phyloP scores from a whole-genome alignment of 352 stramenopile species.

The Aphanomyces cochlioides region DNA sequence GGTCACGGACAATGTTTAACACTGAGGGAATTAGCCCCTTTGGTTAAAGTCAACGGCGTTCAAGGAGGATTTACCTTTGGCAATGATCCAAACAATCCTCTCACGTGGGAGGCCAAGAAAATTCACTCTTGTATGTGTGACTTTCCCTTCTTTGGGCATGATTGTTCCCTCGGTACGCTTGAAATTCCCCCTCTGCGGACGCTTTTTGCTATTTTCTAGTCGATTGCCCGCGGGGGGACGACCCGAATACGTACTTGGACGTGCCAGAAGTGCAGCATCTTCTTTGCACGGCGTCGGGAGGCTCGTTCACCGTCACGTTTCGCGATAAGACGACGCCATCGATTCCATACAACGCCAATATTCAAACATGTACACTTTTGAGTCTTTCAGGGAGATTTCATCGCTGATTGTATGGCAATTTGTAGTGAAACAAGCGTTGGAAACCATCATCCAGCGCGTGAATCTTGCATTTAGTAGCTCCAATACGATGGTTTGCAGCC shows the following conservation, averaged over 20 bases:
- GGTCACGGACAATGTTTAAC: constrained; percentile 73
- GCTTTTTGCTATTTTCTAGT: constrained; percentile 32
- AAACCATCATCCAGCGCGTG: constrained; percentile 48
- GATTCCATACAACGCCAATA: constrained; percentile 42
- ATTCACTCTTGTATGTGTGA: constrained; percentile 71
- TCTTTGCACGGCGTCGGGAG: constrained; percentile 51
- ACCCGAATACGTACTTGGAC: constrained; percentile 61
- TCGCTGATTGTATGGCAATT: not conserved
- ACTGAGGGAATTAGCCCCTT: constrained; percentile 55
- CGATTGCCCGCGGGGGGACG: constrained; percentile 65
- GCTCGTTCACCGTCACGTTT: constrained; percentile 66
- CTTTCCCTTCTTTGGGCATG: constrained; percentile 51
- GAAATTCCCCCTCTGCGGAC: not conserved
- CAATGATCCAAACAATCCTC: constrained; percentile 56
- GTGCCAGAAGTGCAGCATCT: constrained; percentile 57
- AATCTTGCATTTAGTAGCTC: constrained; percentile 40
- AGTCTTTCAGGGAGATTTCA: not conserved
- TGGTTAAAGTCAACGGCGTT: constrained; percentile 54
- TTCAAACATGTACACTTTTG: constrained; percentile 14
- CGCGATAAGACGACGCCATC: constrained; percentile 48
- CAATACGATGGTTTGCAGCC: constrained; percentile 44
- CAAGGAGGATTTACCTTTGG: constrained; percentile 55
- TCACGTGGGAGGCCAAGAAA: constrained; percentile 67
- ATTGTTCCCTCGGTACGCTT: constrained; percentile 59
- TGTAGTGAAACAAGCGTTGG: constrained; percentile 46